Base-by-base conservation (phyloP, 2,329 filamentous ascomycete genomes). In the Raffaelea deltoideospora region DNA sequence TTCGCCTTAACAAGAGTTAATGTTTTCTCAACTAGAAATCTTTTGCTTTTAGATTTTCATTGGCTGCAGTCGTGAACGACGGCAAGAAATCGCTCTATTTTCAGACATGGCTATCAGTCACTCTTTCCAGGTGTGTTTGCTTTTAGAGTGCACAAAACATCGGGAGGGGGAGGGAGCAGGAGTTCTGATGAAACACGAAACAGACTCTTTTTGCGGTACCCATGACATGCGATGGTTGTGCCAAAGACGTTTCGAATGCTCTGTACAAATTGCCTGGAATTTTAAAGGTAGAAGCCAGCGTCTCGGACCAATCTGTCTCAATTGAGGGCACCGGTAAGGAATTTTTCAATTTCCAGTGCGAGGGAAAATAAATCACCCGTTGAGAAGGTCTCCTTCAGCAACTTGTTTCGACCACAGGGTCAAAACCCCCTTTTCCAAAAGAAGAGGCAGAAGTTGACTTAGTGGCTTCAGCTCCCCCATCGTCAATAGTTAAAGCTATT, bases 201-300 rank as follows among this genome's bases (percentile, higher is more conserved):
- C 49, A 96, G 80, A 93, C 88, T 42, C 79, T 88, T 45, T 96
- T 96, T 58, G 86, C 88, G 45, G 90, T 96, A 48, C 87, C 86
- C 38, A 78, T 96, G 66, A 85, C 78, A 60, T 96, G 90, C 63
- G 79, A 93, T 50, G 67, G 71, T 52, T 96, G 90, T 63, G 75
- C 94, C 56, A 79, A 87, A 57, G 78, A 85, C 50, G 77, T 98
- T 54, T 85, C 85, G 50, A 71, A 72, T 44, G 77, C 84, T 33
- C 63, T 96, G 35, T 72, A 79, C 56, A 76, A 79, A 51, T 62
- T 96, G 31, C 67, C 74, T 50, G 86, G 87, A 30, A 82, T 96
- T 54, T 72, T 69, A 49, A 87, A 84, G 50, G 78, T 96, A 37
- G 73, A 88, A 42, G 85, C 79, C 47, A 81, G 82, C 54, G 66